Evolutionary conservation across 129 eudicot species (phyloP).

Genomic region (Chrysanthemum makinoi): DNA sequence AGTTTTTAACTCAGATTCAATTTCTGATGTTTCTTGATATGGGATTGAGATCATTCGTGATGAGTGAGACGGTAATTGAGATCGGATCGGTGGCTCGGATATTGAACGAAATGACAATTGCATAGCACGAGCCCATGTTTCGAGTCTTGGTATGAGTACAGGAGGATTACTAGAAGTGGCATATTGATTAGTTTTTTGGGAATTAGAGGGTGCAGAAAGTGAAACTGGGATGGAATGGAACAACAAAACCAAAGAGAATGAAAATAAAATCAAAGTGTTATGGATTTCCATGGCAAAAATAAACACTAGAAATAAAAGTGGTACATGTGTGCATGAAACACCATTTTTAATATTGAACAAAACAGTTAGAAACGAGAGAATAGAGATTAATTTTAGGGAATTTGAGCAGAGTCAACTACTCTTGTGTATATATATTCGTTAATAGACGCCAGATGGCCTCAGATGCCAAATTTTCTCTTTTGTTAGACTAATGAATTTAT

Average conservation of each 20-base stretch:
- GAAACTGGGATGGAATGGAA: conserved; percentile 16
- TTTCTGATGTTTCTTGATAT: background rate
- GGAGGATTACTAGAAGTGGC: conserved; percentile 11
- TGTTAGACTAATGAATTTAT: too few species aligned
- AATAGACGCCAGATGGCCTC: background rate
- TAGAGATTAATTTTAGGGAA: conserved; percentile 12
- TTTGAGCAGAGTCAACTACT: background rate
- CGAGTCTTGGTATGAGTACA: conserved; percentile 15
- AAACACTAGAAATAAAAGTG: conserved; percentile 2
- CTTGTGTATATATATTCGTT: background rate
- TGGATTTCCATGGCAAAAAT: conserved; percentile 14
- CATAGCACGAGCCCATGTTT: conserved; percentile 20
- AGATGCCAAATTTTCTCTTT: background rate
- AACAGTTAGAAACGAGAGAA: conserved; percentile 17
- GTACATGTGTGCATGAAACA: background rate
- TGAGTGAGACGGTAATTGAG: conserved; percentile 18
- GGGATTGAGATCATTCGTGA: conserved; percentile 10
- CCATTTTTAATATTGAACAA: background rate
- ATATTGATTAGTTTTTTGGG: conserved; percentile 8
- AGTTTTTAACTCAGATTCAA: background rate
- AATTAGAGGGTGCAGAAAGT: background rate
- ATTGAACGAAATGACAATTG: conserved; percentile 22
- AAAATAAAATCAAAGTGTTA: background rate
- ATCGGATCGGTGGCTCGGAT: conserved; percentile 13
- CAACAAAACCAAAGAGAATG: conserved; percentile 16